Base-by-base conservation (phyloP, 2,329 filamentous ascomycete species). In the Fusarium staphyleae region DNA sequence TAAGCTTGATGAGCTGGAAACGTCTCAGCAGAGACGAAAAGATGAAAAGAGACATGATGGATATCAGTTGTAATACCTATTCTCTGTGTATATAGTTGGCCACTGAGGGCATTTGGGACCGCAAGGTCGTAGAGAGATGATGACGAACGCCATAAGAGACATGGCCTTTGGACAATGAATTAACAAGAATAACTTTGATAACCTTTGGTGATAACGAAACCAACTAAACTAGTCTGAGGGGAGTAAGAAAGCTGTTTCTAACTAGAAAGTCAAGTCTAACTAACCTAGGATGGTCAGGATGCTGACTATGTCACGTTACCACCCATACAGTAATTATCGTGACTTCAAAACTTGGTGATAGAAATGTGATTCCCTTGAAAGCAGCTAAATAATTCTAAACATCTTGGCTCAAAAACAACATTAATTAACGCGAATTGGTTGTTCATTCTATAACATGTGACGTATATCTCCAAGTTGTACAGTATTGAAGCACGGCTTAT, bases 51-150 rank as follows among this genome's bases (percentile, higher is more conserved):
- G 41, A 46, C 32, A 60, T 64, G 57, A 63, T 50, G 53, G 52
- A 62, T 68, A 68, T 51, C 48, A 60, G 60, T 67, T 68, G 62
- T 68, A 68, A 68, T 68, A 67, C 62, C 52, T 66, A 57, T 68
- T 68, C 62, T 60, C 53, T 51, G 40, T 63, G 66, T 68, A 68
- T 63, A 68, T 68, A 68, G 44, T 65, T 60, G 53, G 32, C 42
- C 39, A 51, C 47, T 30, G 55, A 46, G 50, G 55, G 58, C 62
- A 54, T 64, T 59, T 55, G 44, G 49, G 57, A 57, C 49, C 53
- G 42, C 48, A 55, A 52, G 55, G 60, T 48, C 53, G 42, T 57
- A 55, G 61, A 64, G 52, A 32, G 33, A 54, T 53, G 34, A 62
- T 48, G 36, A 63, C 48, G 48, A 61, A 48, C 48, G 36, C 36